Conservation (phyloP, 371 early-diverging fungal species). For the Circinella minor region DNA sequence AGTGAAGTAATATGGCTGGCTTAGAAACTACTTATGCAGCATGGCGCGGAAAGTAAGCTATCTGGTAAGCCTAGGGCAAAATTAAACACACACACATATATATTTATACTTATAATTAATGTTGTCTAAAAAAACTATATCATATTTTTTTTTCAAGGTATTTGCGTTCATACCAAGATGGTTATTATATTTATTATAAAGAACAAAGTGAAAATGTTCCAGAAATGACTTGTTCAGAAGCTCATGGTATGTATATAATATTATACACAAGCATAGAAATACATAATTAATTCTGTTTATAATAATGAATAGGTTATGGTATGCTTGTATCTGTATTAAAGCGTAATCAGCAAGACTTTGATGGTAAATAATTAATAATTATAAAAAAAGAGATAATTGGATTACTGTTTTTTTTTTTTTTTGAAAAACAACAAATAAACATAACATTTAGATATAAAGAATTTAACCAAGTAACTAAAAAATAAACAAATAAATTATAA, state of each 20-base stretch:
- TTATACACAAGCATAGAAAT: neutral
- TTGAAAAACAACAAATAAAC: neutral
- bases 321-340: slow-evolving; percentile 66
- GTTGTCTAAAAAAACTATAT: too few relatives aligned
- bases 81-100: neutral
- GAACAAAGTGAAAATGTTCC: slow-evolving; percentile 40
- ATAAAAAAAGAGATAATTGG: neutral
- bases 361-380: slow-evolving; percentile 33
- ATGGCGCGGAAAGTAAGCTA: slow-evolving; percentile 41
- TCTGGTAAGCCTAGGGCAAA: neutral
- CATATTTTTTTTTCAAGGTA: slow-evolving; percentile 28
- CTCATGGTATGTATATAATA: slow-evolving; percentile 40
- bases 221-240: slow-evolving; percentile 57
- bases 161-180: slow-evolving; percentile 47
- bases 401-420: neutral
- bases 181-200: slow-evolving; percentile 53
- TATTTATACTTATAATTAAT: too few relatives aligned
- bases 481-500: slow-evolving; percentile 21
- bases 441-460: neutral
- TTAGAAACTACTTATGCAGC: slow-evolving; percentile 37
- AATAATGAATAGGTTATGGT: slow-evolving; percentile 52
- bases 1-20: slow-evolving; percentile 1
- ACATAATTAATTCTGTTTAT: neutral
- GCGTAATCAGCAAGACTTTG: slow-evolving; percentile 64
- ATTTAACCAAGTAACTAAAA: too few relatives aligned